Evolutionary conservation across 306 rosid genomes (phyloP).

Genomic region (Geum urbanum): DNA sequence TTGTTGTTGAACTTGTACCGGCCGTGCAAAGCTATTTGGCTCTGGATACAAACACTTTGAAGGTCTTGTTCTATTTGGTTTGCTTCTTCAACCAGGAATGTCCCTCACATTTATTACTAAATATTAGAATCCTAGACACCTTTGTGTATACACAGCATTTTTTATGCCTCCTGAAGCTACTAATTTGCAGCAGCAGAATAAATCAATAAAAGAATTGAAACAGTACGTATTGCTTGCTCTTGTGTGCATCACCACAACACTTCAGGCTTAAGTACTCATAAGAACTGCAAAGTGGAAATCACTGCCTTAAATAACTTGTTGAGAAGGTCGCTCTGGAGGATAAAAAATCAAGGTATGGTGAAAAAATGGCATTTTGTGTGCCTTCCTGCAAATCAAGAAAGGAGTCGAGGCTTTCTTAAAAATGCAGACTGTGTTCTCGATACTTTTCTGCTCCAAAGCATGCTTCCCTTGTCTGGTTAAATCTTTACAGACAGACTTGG

Average conservation of each 20-base stretch:
- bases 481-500: conserved; percentile 60
- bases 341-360: conserved; percentile 53
- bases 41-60: conserved; percentile 78
- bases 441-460: conserved; percentile 67
- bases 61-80: conserved; percentile 81
- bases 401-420: conserved; percentile 59
- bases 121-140: conserved; percentile 44
- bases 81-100: conserved; percentile 72
- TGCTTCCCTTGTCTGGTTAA: conserved; percentile 54
- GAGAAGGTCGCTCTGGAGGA: conserved; percentile 53
- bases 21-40: conserved; percentile 65
- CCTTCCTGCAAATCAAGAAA: conserved; percentile 44
- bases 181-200: conserved; percentile 65
- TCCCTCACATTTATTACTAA: neutral
- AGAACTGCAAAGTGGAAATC: conserved; percentile 58
- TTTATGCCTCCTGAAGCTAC: conserved; percentile 53
- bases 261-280: conserved; percentile 59
- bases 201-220: conserved; percentile 71
- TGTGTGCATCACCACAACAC: conserved; percentile 76
- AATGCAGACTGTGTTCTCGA: conserved; percentile 52
- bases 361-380: conserved; percentile 53
- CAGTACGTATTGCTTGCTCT: conserved; percentile 67
- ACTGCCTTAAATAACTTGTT: conserved; percentile 40
- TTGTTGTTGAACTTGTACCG: conserved; percentile 60
- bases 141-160: conserved; percentile 55